phyloP scores from a whole-genome alignment of 192 early-diverging fungal species.

The Chytriomyces hyalinus region DNA sequence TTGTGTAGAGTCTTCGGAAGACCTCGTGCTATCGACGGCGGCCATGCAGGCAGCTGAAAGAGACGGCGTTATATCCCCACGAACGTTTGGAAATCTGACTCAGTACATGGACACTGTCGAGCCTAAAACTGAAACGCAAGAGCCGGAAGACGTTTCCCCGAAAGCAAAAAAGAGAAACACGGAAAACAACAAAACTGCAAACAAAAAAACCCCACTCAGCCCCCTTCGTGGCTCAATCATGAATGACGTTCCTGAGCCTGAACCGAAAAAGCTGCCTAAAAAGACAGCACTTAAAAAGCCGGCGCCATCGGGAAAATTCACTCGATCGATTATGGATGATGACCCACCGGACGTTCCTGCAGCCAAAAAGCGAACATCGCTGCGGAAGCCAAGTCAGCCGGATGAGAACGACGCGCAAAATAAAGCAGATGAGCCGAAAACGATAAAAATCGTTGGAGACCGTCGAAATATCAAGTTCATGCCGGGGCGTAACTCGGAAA shows the following conservation, averaged over 20 bases:
- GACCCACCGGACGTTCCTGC: not conserved
- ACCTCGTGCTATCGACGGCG: constrained; percentile 5
- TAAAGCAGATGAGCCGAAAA: not conserved
- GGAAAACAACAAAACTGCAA: not conserved
- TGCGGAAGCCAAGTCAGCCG: not conserved
- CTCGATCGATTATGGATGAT: constrained; percentile 20
- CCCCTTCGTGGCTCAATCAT: constrained; percentile 11
- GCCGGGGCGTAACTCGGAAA: no score
- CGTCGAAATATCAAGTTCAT: not conserved
- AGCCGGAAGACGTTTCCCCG: not conserved
- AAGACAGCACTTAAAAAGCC: not conserved
- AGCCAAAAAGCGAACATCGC: not conserved
- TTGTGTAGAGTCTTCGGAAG: not conserved
- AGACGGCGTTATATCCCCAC: constrained; percentile 27
- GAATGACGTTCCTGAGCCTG: constrained; percentile 10
- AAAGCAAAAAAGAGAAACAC: not conserved
- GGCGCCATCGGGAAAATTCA: not conserved
- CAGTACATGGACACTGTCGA: constrained; percentile 28
- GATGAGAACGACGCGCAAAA: not conserved
- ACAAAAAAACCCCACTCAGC: not conserved
- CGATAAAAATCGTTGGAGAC: constrained; percentile 14
- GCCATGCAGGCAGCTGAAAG: constrained; percentile 19
- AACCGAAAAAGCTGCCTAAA: not conserved
- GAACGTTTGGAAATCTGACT: constrained; percentile 12
- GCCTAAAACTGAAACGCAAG: not conserved